A percentile compares a stretch with the other conserved stretches of the same genome.
Evolutionary conservation across 768 basidiomycete genomes (phyloP).

Genomic region (Rhodotorula taiwanensis): DNA sequence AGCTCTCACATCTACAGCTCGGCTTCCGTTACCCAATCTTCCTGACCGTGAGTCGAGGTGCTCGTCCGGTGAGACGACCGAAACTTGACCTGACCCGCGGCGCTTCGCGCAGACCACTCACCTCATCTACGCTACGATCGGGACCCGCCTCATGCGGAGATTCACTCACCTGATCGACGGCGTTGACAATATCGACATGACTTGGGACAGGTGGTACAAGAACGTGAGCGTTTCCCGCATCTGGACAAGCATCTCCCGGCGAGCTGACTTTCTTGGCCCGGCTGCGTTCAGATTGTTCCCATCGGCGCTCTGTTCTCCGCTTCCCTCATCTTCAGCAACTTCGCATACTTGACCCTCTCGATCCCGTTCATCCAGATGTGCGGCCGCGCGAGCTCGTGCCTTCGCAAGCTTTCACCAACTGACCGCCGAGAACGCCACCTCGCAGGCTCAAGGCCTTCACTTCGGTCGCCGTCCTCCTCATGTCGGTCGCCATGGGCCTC

Average conservation of each 20-base stretch:
- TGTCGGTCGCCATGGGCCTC: conserved; percentile 71
- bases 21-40: conserved; percentile 28
- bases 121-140: conserved; percentile 52
- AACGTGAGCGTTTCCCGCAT: conserved; percentile 9
- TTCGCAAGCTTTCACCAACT: no score
- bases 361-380: conserved; percentile 91
- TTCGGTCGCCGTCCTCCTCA: conserved; percentile 47
- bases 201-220: conserved; percentile 66
- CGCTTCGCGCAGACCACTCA: conserved; percentile 18
- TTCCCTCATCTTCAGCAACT: conserved; percentile 81
- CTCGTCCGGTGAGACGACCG: neutral
- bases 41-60: conserved; percentile 22
- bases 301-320: conserved; percentile 92
- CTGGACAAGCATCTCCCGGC: no score
- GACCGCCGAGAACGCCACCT: neutral
- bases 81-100: neutral
- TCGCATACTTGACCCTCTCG: conserved; percentile 84
- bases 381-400: neutral
- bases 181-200: conserved; percentile 63
- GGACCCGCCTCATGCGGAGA: conserved; percentile 72
- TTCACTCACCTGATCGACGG: conserved; percentile 76
- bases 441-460: conserved; percentile 64
- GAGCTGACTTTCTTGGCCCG: neutral
- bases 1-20: conserved; percentile 8
- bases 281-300: conserved; percentile 62